Evolutionary conservation across 2,329 filamentous ascomycete genomes (phyloP).

Genomic region (Magnaporthiopsis incrustans): DNA sequence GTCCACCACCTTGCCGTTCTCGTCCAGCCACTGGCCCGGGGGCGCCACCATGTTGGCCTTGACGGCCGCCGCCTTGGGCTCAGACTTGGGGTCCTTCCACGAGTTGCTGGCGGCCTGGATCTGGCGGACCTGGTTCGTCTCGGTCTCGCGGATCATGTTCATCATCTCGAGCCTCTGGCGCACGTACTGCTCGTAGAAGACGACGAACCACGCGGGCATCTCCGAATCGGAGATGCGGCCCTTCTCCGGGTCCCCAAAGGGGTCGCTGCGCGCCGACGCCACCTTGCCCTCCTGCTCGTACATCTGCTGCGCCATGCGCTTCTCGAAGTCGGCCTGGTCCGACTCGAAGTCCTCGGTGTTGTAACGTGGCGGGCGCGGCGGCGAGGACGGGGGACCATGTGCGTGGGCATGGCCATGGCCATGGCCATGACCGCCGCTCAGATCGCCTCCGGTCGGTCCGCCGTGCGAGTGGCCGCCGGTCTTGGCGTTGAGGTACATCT

Average conservation of each 20-base stretch:
- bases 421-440: slow-evolving; percentile 10
- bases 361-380: slow-evolving; percentile 24
- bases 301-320: slow-evolving; percentile 30
- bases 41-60: background rate
- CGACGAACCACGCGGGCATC: slow-evolving; percentile 56
- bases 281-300: slow-evolving; percentile 26
- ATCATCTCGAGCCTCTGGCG: slow-evolving; percentile 53
- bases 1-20: slow-evolving; percentile 35
- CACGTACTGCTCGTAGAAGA: slow-evolving; percentile 56
- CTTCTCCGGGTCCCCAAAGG: slow-evolving; percentile 12
- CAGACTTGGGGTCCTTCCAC: background rate
- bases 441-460: slow-evolving; percentile 39
- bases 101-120: slow-evolving; percentile 22
- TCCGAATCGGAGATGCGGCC: slow-evolving; percentile 24
- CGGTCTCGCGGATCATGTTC: slow-evolving; percentile 36
- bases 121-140: slow-evolving; percentile 20
- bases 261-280: slow-evolving; percentile 7
- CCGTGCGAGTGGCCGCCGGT: slow-evolving; percentile 52
- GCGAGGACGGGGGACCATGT: slow-evolving; percentile 15
- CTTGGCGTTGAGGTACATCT: slow-evolving; percentile 54
- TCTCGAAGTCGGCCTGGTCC: slow-evolving; percentile 29
- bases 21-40: slow-evolving; percentile 23
- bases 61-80: slow-evolving; percentile 19
- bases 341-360: slow-evolving; percentile 24
- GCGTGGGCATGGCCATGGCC: slow-evolving; percentile 1